phyloP scores from a whole-genome alignment of 2,329 filamentous ascomycete species.

The Pseudogymnoascus sp. region DNA sequence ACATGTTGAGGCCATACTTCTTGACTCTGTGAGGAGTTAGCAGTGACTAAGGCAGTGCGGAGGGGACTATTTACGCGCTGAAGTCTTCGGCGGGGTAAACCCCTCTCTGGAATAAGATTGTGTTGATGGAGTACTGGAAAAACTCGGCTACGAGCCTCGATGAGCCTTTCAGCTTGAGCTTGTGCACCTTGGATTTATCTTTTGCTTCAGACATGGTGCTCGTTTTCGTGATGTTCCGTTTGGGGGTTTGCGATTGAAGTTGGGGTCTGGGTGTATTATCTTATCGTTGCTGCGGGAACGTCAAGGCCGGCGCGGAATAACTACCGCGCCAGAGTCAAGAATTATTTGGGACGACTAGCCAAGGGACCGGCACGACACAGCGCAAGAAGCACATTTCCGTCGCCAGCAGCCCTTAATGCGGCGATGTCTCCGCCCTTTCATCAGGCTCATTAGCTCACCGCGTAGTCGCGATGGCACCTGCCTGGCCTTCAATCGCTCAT shows the following conservation, averaged over 20 bases:
- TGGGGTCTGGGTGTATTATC: not conserved
- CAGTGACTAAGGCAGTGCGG: not conserved
- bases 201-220: conserved; percentile 33
- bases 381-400: not conserved
- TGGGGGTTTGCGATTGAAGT: not conserved
- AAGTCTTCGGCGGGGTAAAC: conserved; percentile 95
- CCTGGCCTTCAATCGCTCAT: conserved; percentile 15
- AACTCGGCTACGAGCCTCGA: conserved; percentile 92
- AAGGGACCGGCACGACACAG: not conserved
- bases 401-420: conserved; percentile 24
- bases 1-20: conserved; percentile 86
- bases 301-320: not conserved
- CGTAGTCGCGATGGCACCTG: conserved; percentile 25
- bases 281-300: conserved; percentile 2
- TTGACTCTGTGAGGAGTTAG: conserved; percentile 57
- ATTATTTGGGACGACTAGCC: not conserved
- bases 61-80: conserved; percentile 57
- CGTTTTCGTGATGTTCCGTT: not conserved
- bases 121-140: conserved; percentile 98
- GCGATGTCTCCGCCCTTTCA: conserved; percentile 29
- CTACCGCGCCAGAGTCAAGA: conserved; percentile 6
- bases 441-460: conserved; percentile 29
- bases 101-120: conserved; percentile 86
- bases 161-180: conserved; percentile 79
- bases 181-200: conserved; percentile 85